Evolutionary conservation across 257 asterid species (phyloP).

Genomic region (Coffea eugenioides): DNA sequence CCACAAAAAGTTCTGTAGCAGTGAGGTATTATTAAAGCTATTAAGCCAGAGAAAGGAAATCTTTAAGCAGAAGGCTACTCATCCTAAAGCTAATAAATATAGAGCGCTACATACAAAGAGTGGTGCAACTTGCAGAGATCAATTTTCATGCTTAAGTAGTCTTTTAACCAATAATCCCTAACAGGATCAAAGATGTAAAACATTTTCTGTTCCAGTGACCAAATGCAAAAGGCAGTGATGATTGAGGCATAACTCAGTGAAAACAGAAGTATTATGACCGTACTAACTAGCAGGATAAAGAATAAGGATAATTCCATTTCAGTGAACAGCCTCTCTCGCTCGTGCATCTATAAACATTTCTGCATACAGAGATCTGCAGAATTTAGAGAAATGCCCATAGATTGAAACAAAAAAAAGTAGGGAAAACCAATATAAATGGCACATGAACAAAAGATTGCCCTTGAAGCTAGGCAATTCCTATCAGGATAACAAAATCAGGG

Average conservation of each 20-base stretch:
- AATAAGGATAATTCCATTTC: constrained; percentile 26
- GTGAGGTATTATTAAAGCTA: neutral
- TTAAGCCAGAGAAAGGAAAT: neutral
- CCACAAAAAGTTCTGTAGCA: neutral
- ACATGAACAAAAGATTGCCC: neutral
- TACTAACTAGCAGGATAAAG: constrained; percentile 14
- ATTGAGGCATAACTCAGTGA: no score
- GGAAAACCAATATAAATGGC: constrained; percentile 5
- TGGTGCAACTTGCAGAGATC: neutral
- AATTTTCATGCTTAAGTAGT: neutral
- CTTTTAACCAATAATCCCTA: neutral
- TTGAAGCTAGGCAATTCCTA: neutral
- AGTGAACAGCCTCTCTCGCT: constrained; percentile 31
- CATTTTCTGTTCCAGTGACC: neutral
- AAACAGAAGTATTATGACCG: neutral
- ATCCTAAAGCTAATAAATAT: neutral
- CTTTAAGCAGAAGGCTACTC: neutral
- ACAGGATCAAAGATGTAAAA: neutral
- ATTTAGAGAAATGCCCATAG: constrained; percentile 13
- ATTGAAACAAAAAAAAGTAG: constrained; percentile 7
- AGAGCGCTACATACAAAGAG: neutral
- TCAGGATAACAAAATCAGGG: constrained; percentile 43
- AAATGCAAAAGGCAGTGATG: neutral
- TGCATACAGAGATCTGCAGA: constrained; percentile 20
- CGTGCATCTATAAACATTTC: constrained; percentile 34